Percentiles rank a stretch among this genome's conserved stretches.
These are phyloP conservation scores for Ganoderma lucidum DNA, from an alignment of 1,284 basidiomycete species.

Conservation along the genomic window DNA sequence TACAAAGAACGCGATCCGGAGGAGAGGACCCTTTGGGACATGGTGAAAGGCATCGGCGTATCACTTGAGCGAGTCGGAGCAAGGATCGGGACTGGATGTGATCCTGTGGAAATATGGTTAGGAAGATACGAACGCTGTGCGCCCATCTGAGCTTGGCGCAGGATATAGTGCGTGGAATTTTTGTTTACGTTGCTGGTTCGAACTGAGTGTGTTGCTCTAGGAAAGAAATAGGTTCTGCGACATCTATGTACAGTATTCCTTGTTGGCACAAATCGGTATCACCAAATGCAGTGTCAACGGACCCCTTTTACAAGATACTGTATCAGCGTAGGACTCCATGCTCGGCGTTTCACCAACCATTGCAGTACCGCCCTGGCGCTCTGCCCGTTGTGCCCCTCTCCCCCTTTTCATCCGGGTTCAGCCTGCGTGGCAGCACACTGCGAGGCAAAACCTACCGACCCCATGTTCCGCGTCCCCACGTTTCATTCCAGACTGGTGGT, in stretches of 20 bases:
- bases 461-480: neutral
- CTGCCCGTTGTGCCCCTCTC: neutral
- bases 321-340: neutral
- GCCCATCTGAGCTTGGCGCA: neutral
- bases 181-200: neutral
- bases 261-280: neutral
- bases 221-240: no score
- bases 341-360: neutral
- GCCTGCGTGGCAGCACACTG: neutral
- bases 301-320: no score
- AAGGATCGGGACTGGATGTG: slow-evolving; percentile 60
- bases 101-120: slow-evolving; percentile 80
- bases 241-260: neutral
- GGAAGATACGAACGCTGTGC: slow-evolving; percentile 24
- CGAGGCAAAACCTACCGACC: neutral
- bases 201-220: neutral
- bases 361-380: neutral
- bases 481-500: neutral
- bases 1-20: slow-evolving; percentile 85
- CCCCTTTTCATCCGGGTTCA: neutral
- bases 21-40: slow-evolving; percentile 77
- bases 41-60: slow-evolving; percentile 57
- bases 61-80: slow-evolving; percentile 62
- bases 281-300: no score
- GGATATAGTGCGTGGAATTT: neutral